Conservation (phyloP, 2,329 filamentous ascomycete species). For the Xenoacremonium recifei region DNA sequence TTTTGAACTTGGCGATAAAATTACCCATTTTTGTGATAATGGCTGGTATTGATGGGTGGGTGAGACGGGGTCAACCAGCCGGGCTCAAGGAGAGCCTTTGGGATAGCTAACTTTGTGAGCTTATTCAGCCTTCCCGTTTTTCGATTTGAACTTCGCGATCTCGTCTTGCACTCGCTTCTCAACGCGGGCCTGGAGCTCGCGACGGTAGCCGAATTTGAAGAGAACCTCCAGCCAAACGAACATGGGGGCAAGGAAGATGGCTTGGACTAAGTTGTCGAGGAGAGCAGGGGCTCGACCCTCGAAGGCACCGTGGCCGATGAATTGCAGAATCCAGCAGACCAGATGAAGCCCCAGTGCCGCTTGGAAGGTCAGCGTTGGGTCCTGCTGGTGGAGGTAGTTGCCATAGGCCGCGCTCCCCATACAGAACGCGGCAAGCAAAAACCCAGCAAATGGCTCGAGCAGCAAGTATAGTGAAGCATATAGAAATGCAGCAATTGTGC, state of each 20-base stretch:
- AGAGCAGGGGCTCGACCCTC: slow-evolving; percentile 86
- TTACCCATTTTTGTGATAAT: no score
- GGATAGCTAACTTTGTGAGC: no score
- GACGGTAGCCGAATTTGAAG: slow-evolving; percentile 87
- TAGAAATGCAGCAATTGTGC: slow-evolving; percentile 61
- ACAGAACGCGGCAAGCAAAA: slow-evolving; percentile 71
- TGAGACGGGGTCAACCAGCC: no score
- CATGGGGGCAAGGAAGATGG: slow-evolving; percentile 87
- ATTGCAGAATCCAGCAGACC: slow-evolving; percentile 82
- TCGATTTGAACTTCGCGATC: slow-evolving; percentile 71
- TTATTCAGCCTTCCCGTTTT: slow-evolving; percentile 52
- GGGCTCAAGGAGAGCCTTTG: no score
- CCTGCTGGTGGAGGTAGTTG: slow-evolving; percentile 69
- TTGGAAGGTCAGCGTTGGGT: slow-evolving; percentile 49
- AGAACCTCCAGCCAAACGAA: slow-evolving; percentile 97
- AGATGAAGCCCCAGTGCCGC: slow-evolving; percentile 67
- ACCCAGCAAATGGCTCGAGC: slow-evolving; percentile 90
- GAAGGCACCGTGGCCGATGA: slow-evolving; percentile 85
- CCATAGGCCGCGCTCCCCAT: slow-evolving; percentile 70
- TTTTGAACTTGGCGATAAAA: no score
- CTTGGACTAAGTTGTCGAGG: slow-evolving; percentile 88
- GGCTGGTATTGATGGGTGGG: no score
- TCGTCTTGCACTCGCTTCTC: slow-evolving; percentile 74
- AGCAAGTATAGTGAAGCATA: slow-evolving; percentile 84
- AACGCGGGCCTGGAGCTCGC: slow-evolving; percentile 79